Evolutionary conservation across 176 grass and related monocot species (phyloP).

Genomic region (Carex cristatella): DNA sequence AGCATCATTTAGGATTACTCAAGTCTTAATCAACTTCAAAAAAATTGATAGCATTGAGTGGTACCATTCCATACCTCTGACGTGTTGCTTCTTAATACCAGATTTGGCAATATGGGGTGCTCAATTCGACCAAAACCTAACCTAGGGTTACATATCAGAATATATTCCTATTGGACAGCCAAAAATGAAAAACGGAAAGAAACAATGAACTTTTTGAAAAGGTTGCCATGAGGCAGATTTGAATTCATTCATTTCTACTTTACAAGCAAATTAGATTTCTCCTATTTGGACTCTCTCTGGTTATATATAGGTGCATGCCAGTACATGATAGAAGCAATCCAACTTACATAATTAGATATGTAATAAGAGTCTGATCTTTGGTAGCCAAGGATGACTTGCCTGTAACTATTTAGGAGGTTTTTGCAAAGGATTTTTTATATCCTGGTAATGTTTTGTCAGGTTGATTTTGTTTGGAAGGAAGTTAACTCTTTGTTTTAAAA

Average conservation of each 20-base stretch:
- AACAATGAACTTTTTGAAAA: not conserved
- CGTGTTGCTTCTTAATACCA: not conserved
- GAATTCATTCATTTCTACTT: constrained; percentile 9
- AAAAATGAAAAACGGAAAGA: not conserved
- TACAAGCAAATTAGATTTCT: not conserved
- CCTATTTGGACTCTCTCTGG: not conserved
- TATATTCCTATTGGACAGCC: not conserved
- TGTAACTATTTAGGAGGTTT: constrained; percentile 4
- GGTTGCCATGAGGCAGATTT: constrained; percentile 15
- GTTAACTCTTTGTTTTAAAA: not conserved
- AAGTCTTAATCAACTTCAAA: not conserved
- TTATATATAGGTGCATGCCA: constrained; percentile 19
- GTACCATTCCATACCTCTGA: not conserved
- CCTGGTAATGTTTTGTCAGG: not conserved
- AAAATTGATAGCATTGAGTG: not conserved
- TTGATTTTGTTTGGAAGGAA: constrained; percentile 6
- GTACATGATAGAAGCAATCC: not conserved
- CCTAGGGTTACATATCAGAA: constrained; percentile 3
- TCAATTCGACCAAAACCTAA: constrained; percentile 2
- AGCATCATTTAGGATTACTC: not conserved
- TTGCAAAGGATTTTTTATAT: not conserved
- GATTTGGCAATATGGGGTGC: not conserved
- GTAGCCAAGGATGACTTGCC: constrained; percentile 51
- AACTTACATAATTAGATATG: not conserved
- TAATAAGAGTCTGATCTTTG: constrained; percentile 23